phyloP scores from a whole-genome alignment of 1,284 basidiomycete species.

The Rhodotorula sp. region DNA sequence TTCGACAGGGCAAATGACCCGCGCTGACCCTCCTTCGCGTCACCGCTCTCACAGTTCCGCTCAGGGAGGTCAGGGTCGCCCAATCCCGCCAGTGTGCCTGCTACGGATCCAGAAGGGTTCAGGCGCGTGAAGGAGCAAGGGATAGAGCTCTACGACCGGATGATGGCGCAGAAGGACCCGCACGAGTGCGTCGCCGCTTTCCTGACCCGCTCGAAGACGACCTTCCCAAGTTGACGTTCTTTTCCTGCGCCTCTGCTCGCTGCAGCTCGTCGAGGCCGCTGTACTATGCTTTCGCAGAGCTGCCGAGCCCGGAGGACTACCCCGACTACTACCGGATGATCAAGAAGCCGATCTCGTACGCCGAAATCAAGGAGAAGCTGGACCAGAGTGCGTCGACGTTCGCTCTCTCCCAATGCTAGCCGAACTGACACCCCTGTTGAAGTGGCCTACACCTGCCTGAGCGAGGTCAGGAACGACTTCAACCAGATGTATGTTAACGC shows the following conservation, averaged over 20 bases:
- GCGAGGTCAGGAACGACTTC: slow-evolving; percentile 39
- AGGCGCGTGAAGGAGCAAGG: slow-evolving; percentile 14
- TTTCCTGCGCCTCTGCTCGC: neutral
- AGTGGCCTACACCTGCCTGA: slow-evolving; percentile 30
- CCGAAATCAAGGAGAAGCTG: slow-evolving; percentile 33
- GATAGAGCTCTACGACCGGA: slow-evolving; percentile 18
- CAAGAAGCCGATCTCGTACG: slow-evolving; percentile 40
- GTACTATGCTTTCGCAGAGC: slow-evolving; percentile 32
- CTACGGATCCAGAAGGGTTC: slow-evolving; percentile 19
- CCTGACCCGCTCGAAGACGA: neutral
- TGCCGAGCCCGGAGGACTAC: slow-evolving; percentile 38
- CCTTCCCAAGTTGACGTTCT: neutral
- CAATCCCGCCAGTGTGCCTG: slow-evolving; percentile 1
- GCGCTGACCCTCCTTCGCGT: neutral
- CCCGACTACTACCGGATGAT: slow-evolving; percentile 43
- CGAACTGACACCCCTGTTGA: neutral
- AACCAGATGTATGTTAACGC: slow-evolving; percentile 44
- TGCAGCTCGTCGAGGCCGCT: slow-evolving; percentile 11
- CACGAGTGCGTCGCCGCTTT: neutral
- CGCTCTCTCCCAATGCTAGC: neutral
- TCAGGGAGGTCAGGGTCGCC: neutral
- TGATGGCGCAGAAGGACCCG: slow-evolving; percentile 14
- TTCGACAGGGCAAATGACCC: no score
- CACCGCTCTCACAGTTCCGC: neutral
- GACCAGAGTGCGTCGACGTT: slow-evolving; percentile 18